A percentile compares a stretch with the other conserved stretches of the same genome.
Conservation (phyloP, 306 rosid species). For the Sicyos baderoa region DNA sequence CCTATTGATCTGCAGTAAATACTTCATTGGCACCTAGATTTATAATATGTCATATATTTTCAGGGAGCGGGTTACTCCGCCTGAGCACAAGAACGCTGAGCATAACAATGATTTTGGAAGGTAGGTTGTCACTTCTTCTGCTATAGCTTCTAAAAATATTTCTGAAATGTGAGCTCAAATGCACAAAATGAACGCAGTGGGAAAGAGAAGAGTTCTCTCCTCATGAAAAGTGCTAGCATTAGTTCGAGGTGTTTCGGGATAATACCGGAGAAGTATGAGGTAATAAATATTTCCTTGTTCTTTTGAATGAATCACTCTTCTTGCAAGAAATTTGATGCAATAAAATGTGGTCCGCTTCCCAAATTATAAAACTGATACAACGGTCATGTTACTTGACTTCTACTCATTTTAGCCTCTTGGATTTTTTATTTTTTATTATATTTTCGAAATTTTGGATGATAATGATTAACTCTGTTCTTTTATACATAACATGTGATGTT, state of each 20-base stretch:
- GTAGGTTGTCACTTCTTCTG: slow-evolving; percentile 31
- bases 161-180: slow-evolving; percentile 31
- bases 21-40: background rate
- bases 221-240: slow-evolving; percentile 91
- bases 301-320: background rate
- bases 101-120: slow-evolving; percentile 36
- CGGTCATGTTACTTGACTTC: background rate
- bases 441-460: background rate
- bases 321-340: background rate
- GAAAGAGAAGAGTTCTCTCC: slow-evolving; percentile 37
- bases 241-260: slow-evolving; percentile 76
- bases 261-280: slow-evolving; percentile 43
- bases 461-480: background rate
- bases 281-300: slow-evolving; percentile 23
- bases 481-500: too few relatives aligned
- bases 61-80: slow-evolving; percentile 67
- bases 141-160: slow-evolving; percentile 37
- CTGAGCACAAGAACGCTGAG: slow-evolving; percentile 33
- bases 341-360: background rate
- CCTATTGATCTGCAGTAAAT: background rate
- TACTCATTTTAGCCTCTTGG: slow-evolving; percentile 12
- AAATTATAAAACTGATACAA: slow-evolving; percentile 4
- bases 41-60: background rate
- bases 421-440: background rate
- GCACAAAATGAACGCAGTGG: slow-evolving; percentile 38